Conservation (phyloP, 345 rosid species). For the Arabidopsis arenosa region DNA sequence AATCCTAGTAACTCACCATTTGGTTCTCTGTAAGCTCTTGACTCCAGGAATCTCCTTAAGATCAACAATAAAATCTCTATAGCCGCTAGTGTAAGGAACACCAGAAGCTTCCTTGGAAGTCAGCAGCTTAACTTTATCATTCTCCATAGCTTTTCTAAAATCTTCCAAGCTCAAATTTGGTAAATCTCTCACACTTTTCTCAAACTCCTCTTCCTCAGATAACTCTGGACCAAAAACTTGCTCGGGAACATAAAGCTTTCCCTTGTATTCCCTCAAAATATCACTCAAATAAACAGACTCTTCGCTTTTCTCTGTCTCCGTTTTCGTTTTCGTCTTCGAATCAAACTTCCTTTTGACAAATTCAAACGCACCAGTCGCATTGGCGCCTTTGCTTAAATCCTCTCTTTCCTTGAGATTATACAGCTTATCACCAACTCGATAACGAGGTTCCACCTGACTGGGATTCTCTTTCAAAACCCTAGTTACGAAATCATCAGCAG, state of each 20-base stretch:
- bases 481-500: slow-evolving; percentile 64
- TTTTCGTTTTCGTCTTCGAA: slow-evolving; percentile 41
- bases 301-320: slow-evolving; percentile 34
- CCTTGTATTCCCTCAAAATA: slow-evolving; percentile 75
- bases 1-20: slow-evolving; percentile 58
- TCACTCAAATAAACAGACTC: slow-evolving; percentile 76
- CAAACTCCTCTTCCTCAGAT: slow-evolving; percentile 80
- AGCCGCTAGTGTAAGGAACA: slow-evolving; percentile 39
- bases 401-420: slow-evolving; percentile 69
- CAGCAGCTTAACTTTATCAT: slow-evolving; percentile 69
- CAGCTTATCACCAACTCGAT: slow-evolving; percentile 60
- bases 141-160: slow-evolving; percentile 66
- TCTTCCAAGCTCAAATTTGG: slow-evolving; percentile 80
- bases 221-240: slow-evolving; percentile 73
- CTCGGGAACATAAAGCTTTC: slow-evolving; percentile 92
- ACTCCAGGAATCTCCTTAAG: slow-evolving; percentile 88
- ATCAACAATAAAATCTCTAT: slow-evolving; percentile 71
- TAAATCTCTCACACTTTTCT: slow-evolving; percentile 59
- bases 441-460: slow-evolving; percentile 80
- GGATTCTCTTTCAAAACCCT: slow-evolving; percentile 83
- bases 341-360: slow-evolving; percentile 52
- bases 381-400: slow-evolving; percentile 49
- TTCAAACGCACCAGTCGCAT: slow-evolving; percentile 50
- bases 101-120: slow-evolving; percentile 65
- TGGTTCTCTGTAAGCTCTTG: slow-evolving; percentile 83